Evolutionary conservation across 768 basidiomycete genomes (phyloP).

Genomic region (Suillus paluster): DNA sequence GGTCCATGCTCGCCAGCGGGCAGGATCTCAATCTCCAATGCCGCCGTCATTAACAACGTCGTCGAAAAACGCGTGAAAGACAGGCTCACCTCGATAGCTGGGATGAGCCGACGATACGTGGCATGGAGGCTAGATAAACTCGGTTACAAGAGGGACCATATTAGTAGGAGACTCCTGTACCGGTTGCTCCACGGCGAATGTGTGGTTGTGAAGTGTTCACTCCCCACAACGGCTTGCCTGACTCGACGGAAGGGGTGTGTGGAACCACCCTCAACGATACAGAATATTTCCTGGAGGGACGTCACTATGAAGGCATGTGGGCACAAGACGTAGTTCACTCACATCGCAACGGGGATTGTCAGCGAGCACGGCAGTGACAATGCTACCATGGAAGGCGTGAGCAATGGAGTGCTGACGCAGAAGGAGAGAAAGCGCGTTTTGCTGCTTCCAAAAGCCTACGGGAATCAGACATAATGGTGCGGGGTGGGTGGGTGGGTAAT

Average conservation of each 20-base stretch:
- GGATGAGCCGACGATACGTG: conserved; percentile 76
- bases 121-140: conserved; percentile 61
- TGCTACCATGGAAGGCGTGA: conserved; percentile 82
- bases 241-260: conserved; percentile 80
- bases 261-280: conserved; percentile 79
- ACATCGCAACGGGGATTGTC: conserved; percentile 70
- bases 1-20: conserved; percentile 84
- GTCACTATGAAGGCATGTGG: conserved; percentile 13
- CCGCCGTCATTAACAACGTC: background rate
- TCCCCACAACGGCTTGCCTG: conserved; percentile 71
- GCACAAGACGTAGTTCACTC: conserved; percentile 29
- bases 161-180: conserved; percentile 41
- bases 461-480: conserved; percentile 62
- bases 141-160: conserved; percentile 15
- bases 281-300: conserved; percentile 71
- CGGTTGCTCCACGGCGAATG: conserved; percentile 89
- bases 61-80: background rate
- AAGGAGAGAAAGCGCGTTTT: conserved; percentile 66
- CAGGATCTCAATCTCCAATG: conserved; percentile 74
- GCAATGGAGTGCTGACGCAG: conserved; percentile 62
- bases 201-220: conserved; percentile 64
- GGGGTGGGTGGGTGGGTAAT: conserved; percentile 30
- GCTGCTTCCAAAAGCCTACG: conserved; percentile 80
- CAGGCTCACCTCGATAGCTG: conserved; percentile 68
- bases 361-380: conserved; percentile 72